phyloP scores from a whole-genome alignment of 495 filamentous ascomycete genomes.

The Neurospora discreta region DNA sequence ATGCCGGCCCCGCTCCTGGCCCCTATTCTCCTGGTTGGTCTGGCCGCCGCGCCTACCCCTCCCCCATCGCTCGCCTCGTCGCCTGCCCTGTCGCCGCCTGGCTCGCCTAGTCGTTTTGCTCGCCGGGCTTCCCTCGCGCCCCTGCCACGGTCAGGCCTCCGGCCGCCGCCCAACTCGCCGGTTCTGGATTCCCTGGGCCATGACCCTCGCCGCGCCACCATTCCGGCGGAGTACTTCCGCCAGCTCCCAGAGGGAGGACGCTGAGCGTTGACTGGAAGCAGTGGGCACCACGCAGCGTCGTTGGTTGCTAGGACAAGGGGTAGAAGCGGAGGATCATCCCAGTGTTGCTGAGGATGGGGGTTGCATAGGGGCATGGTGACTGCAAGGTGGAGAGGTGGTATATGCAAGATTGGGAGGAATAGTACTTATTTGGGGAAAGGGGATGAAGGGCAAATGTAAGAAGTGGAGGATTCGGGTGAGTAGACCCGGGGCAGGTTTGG shows the following conservation, averaged over 20 bases:
- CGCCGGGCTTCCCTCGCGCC: neutral
- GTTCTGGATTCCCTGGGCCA: neutral
- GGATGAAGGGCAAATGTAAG: neutral
- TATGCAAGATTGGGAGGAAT: neutral
- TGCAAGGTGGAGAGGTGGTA: neutral
- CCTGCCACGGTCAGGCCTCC: neutral
- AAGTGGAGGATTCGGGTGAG: neutral
- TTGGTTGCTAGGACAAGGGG: neutral
- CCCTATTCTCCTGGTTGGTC: neutral
- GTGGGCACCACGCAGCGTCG: neutral
- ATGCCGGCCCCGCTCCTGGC: too few species aligned
- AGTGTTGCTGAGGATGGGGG: neutral
- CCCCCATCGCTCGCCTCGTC: neutral
- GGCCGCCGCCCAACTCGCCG: neutral
- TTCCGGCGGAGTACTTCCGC: neutral
- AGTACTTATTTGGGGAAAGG: neutral
- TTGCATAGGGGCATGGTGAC: neutral
- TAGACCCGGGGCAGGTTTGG: neutral
- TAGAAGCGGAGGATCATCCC: neutral
- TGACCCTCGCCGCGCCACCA: neutral
- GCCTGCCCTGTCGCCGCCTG: neutral
- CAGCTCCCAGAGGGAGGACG: neutral
- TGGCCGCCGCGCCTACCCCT: neutral
- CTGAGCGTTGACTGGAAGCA: neutral
- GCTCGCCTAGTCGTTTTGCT: neutral